A percentile compares a stretch with the other conserved stretches of the same genome.
phyloP scores from a whole-genome alignment of 169 alveolate species.

The Eimeria tenella region DNA sequence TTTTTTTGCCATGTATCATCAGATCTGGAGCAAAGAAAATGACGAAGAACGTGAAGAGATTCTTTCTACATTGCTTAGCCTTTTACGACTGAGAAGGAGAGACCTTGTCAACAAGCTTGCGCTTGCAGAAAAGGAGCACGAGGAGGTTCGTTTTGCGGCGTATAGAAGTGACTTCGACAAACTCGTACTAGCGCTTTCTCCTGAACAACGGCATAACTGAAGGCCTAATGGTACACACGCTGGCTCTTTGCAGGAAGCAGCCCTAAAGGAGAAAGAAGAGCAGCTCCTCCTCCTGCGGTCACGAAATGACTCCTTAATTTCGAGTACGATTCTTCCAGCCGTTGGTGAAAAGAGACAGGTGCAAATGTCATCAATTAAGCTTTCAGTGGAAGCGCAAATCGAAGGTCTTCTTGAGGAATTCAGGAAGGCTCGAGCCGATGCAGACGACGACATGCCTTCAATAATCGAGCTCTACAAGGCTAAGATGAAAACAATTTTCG shows the following conservation, averaged over 20 bases:
- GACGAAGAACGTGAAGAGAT: conserved; percentile 56
- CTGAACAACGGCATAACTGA: too few species aligned
- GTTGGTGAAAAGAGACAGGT: conserved; percentile 49
- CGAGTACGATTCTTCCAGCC: conserved; percentile 64
- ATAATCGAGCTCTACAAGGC: conserved; percentile 67
- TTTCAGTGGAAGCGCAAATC: conserved; percentile 26
- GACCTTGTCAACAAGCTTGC: conserved; percentile 54
- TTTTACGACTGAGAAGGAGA: conserved; percentile 36
- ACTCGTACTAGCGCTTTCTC: background rate
- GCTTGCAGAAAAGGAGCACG: conserved; percentile 24
- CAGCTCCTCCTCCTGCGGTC: conserved; percentile 44
- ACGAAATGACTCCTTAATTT: conserved; percentile 8
- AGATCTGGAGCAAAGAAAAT: conserved; percentile 28
- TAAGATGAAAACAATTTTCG: conserved; percentile 12
- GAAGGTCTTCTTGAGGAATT: conserved; percentile 61
- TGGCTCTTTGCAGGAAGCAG: conserved; percentile 2
- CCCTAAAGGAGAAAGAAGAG: background rate
- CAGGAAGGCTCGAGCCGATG: conserved; percentile 61
- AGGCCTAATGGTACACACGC: background rate
- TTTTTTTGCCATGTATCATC: background rate
- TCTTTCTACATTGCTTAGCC: conserved; percentile 55
- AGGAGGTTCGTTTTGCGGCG: conserved; percentile 24
- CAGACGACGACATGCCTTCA: conserved; percentile 44
- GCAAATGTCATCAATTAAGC: conserved; percentile 59
- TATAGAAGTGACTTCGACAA: background rate